These are phyloP conservation scores for Phytophthora sp. DNA, from an alignment of 352 stramenopile genomes.

Conservation along the genomic window DNA sequence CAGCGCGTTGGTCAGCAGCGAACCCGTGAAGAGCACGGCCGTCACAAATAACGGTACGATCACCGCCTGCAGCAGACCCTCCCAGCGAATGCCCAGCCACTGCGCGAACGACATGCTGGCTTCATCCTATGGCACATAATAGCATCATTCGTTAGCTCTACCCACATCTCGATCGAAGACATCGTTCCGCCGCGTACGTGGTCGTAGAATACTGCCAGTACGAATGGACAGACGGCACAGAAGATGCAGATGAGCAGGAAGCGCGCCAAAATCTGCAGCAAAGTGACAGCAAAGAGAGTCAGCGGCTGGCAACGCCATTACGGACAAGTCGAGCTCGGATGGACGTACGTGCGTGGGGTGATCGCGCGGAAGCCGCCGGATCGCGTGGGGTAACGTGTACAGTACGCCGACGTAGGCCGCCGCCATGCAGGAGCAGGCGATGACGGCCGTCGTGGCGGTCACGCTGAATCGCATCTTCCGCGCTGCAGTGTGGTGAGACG, in stretches of 20 bases:
- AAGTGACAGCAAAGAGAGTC: slow-evolving; percentile 1
- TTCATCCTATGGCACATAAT: slow-evolving; percentile 61
- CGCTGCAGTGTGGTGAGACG: slow-evolving; percentile 2
- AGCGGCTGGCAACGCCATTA: not conserved
- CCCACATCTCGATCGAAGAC: no score
- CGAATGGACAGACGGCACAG: slow-evolving; percentile 82
- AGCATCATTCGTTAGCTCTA: slow-evolving; percentile 2
- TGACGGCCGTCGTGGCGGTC: slow-evolving; percentile 61
- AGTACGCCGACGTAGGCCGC: slow-evolving; percentile 86
- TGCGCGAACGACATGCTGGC: slow-evolving; percentile 79
- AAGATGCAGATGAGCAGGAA: slow-evolving; percentile 91
- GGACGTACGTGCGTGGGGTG: slow-evolving; percentile 84
- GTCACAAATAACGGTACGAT: slow-evolving; percentile 73
- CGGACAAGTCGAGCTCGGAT: not conserved
- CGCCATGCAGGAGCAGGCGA: slow-evolving; percentile 84
- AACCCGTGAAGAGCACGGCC: slow-evolving; percentile 79
- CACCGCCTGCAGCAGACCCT: slow-evolving; percentile 62
- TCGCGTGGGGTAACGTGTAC: slow-evolving; percentile 78
- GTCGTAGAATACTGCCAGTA: slow-evolving; percentile 84
- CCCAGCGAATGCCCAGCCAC: slow-evolving; percentile 81
- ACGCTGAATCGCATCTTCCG: slow-evolving; percentile 85
- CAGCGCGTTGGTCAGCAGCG: slow-evolving; percentile 74
- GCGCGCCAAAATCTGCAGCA: slow-evolving; percentile 77
- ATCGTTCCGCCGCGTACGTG: slow-evolving; percentile 48
- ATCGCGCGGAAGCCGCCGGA: slow-evolving; percentile 80